These are phyloP conservation scores for Bolboschoenus planiculmis DNA, from an alignment of 176 grass and related monocot genomes.

Conservation along the genomic window DNA sequence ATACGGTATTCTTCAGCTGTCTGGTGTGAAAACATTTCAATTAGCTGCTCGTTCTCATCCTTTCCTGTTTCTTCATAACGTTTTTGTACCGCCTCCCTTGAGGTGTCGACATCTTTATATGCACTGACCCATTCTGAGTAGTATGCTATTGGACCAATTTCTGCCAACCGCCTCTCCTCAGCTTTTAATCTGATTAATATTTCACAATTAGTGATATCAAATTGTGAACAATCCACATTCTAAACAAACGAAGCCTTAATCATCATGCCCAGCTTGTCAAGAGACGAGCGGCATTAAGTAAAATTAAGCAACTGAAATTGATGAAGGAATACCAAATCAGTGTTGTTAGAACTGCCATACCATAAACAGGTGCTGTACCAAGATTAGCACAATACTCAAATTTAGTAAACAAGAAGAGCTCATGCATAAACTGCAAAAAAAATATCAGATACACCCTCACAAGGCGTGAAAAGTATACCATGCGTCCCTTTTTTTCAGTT, in stretches of 20 bases:
- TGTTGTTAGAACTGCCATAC: neutral
- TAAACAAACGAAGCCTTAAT: neutral
- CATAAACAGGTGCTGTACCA: neutral
- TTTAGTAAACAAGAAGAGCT: neutral
- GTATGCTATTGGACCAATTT: constrained; percentile 86
- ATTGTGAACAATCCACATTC: neutral
- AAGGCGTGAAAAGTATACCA: neutral
- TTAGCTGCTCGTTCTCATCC: constrained; percentile 77
- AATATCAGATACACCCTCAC: neutral
- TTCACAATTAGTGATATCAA: neutral
- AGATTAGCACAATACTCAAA: neutral
- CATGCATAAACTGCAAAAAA: neutral
- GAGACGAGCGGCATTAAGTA: neutral
- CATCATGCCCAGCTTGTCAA: neutral
- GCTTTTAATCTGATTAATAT: constrained; percentile 69
- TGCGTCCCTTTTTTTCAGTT: neutral
- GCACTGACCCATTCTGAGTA: constrained; percentile 96
- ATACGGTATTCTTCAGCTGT: constrained; percentile 77
- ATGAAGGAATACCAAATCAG: neutral
- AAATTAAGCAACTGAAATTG: neutral
- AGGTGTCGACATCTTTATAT: constrained; percentile 68
- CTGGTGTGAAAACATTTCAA: constrained; percentile 79
- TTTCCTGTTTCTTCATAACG: constrained; percentile 84
- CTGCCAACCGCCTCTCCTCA: constrained; percentile 59
- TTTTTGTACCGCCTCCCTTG: constrained; percentile 58